Evolutionary conservation across 176 grass and related monocot species (phyloP), one percentile per base, ranked within the genome.

Genomic region (Aegilops tauschii): DNA sequence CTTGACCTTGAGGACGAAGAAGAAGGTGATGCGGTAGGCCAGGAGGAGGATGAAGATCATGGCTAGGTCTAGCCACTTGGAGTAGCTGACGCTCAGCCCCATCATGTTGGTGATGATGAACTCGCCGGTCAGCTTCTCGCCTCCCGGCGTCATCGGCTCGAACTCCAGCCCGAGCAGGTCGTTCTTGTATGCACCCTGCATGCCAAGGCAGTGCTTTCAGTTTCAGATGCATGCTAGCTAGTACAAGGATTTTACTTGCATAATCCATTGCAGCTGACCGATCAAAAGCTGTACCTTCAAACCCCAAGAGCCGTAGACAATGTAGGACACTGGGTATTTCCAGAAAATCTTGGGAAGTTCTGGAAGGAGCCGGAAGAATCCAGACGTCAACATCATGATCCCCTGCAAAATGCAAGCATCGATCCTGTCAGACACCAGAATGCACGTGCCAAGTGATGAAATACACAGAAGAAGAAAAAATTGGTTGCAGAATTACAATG

Each of bases 311-410:
- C 92, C 92, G 36, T 99, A 99, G 47, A 93, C 90, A 23, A 99
- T 90, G 37, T 94, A 90, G 1, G 97, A 99, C 56, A 99, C 85
- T 0, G 97, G 97, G 42, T 99, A 99, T 28, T 83, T 83, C 97
- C 97, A 99, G 36, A 99, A 90, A 25, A 88, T 88, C 83, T 96
- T 99, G 1, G 97, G 97, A 85, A 99, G 94, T 40, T 99, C 97
- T 0, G 94, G 94, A 72, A 99, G 94, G 67, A 96, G 78, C 52
- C 97, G 87, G 61, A 99, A 99, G 80, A 94, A 99, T 67, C 97
- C 97, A 35, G 97, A 91, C 1, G 94, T 94, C 83, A 99, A 81
- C 97, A 99, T 99, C 97, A 99, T 99, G 85, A 99, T 96, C 83
- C 97, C 97, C 97, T 99, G 82, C 18, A 36, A 50, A 54, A 47